A percentile compares a stretch with the other conserved stretches of the same genome.
Evolutionary conservation across 768 basidiomycete genomes (phyloP).

Genomic region (Candolleomyces eurysporus): DNA sequence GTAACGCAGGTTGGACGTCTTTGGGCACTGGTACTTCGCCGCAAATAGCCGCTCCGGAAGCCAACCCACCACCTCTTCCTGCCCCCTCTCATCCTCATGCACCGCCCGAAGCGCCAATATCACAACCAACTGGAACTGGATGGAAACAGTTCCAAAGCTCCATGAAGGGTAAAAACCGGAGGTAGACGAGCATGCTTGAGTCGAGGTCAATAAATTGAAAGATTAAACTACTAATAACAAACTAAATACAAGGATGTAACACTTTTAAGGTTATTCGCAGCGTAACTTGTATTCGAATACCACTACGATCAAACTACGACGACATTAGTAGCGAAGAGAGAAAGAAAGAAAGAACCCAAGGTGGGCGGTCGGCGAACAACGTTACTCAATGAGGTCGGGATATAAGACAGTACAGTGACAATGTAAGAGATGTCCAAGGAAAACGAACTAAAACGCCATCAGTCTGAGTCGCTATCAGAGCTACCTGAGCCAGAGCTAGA

Average conservation of each 20-base stretch:
- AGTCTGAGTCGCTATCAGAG: constrained; percentile 84
- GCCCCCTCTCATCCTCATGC: constrained; percentile 12
- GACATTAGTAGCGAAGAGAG: constrained; percentile 27
- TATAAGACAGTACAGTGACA: constrained; percentile 19
- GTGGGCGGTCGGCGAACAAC: constrained; percentile 19
- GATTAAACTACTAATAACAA: constrained; percentile 9
- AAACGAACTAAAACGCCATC: constrained; percentile 27
- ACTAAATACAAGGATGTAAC: constrained; percentile 3
- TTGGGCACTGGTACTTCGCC: constrained; percentile 50
- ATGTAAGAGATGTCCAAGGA: constrained; percentile 16
- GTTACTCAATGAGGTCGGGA: constrained; percentile 25
- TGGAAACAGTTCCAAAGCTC: constrained; percentile 56
- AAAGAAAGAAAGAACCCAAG: constrained; percentile 18
- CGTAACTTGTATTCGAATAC: constrained; percentile 6
- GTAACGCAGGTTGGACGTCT: constrained; percentile 66
- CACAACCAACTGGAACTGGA: constrained; percentile 39
- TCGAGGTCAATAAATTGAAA: constrained; percentile 2
- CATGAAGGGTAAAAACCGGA: constrained; percentile 31
- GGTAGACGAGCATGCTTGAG: constrained; percentile 15
- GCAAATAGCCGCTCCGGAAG: constrained; percentile 17
- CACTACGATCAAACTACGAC: constrained; percentile 12
- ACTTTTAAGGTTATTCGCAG: constrained; percentile 1
- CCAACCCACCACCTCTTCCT: constrained; percentile 17
- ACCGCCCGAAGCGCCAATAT: constrained; percentile 7
- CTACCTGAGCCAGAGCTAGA: constrained; percentile 77